Conservation (phyloP, 2,329 filamentous ascomycete species). For the Neoarthrinium moseri region DNA sequence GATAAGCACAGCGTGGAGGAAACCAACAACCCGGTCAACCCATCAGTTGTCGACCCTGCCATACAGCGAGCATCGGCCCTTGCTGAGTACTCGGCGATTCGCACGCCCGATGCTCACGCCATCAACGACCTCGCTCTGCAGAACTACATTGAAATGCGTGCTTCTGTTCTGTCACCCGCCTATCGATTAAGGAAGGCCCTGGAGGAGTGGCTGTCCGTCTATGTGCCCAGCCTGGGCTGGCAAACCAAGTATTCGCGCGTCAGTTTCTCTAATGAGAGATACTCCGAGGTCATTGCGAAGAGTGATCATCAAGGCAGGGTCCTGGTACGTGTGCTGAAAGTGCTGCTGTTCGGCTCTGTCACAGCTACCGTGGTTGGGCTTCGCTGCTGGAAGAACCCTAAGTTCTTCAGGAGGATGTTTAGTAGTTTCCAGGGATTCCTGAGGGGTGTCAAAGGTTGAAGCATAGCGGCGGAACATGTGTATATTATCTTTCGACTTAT, state of each 20-base stretch:
- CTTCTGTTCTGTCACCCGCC: slow-evolving; percentile 72
- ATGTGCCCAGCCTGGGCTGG: slow-evolving; percentile 78
- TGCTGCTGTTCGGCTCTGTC: slow-evolving; percentile 23
- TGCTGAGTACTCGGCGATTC: slow-evolving; percentile 69
- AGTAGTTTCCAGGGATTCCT: no score
- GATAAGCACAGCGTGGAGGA: slow-evolving; percentile 62
- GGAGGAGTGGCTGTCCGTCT: slow-evolving; percentile 79
- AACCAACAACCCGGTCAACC: slow-evolving; percentile 35
- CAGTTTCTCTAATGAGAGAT: slow-evolving; percentile 90
- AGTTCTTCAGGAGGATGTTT: not conserved
- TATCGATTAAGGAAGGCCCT: slow-evolving; percentile 83
- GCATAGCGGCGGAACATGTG: no score
- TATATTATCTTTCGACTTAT: no score
- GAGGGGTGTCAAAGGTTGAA: no score
- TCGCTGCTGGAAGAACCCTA: not conserved
- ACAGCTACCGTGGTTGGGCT: slow-evolving; percentile 2
- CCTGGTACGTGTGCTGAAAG: slow-evolving; percentile 46
- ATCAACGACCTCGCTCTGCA: slow-evolving; percentile 90
- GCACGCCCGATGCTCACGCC: slow-evolving; percentile 76
- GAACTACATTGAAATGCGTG: slow-evolving; percentile 94
- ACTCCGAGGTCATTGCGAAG: slow-evolving; percentile 74
- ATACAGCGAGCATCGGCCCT: slow-evolving; percentile 69
- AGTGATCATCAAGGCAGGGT: slow-evolving; percentile 68
- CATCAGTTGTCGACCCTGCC: slow-evolving; percentile 42
- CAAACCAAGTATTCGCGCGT: slow-evolving; percentile 89